Evolutionary conservation across 495 filamentous ascomycete species (phyloP).

Genomic region (Tetracladium setigerum): DNA sequence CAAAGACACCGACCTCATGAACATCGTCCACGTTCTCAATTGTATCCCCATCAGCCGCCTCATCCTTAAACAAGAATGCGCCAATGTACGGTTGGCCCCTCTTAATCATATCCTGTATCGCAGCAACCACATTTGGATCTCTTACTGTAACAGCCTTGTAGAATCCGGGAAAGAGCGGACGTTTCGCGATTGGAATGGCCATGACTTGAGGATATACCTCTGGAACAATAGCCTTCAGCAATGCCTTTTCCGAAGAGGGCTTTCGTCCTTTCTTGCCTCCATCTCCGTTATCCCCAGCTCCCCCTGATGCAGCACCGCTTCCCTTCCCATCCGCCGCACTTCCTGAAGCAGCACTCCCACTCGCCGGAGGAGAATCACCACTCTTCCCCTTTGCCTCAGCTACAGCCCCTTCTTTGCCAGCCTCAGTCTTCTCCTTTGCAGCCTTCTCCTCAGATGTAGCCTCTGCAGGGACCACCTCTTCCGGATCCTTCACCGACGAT

Average conservation of each 20-base stretch:
- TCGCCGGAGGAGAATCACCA: constrained; percentile 24
- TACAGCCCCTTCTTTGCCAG: constrained; percentile 34
- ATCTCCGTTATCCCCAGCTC: constrained; percentile 35
- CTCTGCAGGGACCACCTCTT: constrained; percentile 36
- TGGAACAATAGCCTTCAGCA: constrained; percentile 82
- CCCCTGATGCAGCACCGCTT: constrained; percentile 32
- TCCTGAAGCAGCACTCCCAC: constrained; percentile 27
- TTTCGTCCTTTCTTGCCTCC: constrained; percentile 55
- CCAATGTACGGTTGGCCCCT: constrained; percentile 97
- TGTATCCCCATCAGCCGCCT: constrained; percentile 82
- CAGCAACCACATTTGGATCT: constrained; percentile 78
- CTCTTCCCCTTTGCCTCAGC: constrained; percentile 26
- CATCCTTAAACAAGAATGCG: constrained; percentile 94
- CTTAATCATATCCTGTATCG: constrained; percentile 94
- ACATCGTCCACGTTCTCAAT: constrained; percentile 86
- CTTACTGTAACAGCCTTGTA: constrained; percentile 97
- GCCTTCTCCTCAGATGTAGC: constrained; percentile 27
- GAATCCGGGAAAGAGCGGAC: constrained; percentile 93
- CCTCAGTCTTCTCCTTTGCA: constrained; percentile 41
- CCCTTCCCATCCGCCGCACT: constrained; percentile 37
- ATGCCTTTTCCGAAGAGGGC: constrained; percentile 55
- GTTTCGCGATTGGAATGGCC: constrained; percentile 95
- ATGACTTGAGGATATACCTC: constrained; percentile 98
- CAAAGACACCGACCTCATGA: constrained; percentile 92
- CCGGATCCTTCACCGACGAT: constrained; percentile 11